Evolutionary conservation across 495 filamentous ascomycete species (phyloP), one percentile per base, ranked within the genome.

Genomic region (Halenospora varia): DNA sequence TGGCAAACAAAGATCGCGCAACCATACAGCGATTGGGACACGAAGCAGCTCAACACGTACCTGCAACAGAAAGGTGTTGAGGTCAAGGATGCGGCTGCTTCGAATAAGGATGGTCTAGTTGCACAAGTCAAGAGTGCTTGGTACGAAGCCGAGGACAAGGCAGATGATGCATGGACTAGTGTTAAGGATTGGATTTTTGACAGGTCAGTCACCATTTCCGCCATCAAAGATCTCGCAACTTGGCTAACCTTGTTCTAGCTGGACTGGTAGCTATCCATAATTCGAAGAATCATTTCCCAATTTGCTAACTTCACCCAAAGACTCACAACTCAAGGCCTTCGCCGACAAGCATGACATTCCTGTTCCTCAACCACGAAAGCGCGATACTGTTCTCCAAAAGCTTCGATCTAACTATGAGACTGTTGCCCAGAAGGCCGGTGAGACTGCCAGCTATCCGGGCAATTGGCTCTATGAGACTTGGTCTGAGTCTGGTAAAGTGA

Each of bases 181-280:
- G 82, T 90, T 8, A 88, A 85, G 70, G 87, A 92, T 61, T 98
- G 94, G 94, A 87, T 98, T 60, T 89, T 98, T 71, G 91, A 97
- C 71, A 88, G 81, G 78, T 97, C 78, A 77, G 85, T 77, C 51
- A 19, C 25, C 39, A 17, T n/a, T 35, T 51, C 51, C 19, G 15
- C 26, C 53, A 60, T 11, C 3, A 52, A 29, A 53, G 19, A 52
- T 25, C 18, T 41, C 13, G 23, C 8, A 25, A 53, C 54, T 53
- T 24, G 62, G 62, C 51, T 65, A 66, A 74, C 63, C 51, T 51
- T 59, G 24, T 56, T 62, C 47, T 63, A 91, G 88, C 62, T 91
- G 88, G 88, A 82, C 84, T 57, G 61, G 61, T 63, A 45, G n/a
- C n/a, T n/a, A n/a, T n/a, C n/a, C n/a, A n/a, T n/a, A n/a, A n/a